These are phyloP conservation scores for Exophiala dermatitidis DNA, from an alignment of 2,329 filamentous ascomycete species.

Conservation along the genomic window DNA sequence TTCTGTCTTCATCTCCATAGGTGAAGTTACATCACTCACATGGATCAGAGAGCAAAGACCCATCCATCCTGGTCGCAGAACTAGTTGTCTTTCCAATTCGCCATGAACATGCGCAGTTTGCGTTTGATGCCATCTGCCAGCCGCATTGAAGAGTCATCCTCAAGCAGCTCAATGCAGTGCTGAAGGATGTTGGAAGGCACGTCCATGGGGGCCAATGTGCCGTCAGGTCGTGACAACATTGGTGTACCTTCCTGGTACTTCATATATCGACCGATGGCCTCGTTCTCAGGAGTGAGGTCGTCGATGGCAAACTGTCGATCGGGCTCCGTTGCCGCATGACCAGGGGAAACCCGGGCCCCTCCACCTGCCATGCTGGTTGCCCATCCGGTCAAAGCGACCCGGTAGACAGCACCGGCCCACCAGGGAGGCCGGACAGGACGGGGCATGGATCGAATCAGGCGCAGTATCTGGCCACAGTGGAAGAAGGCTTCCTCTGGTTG, in stretches of 20 bases:
- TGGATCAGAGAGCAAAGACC: not conserved
- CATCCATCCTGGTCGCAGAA: not conserved
- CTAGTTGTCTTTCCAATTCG: slow-evolving; percentile 29
- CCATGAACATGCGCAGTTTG: slow-evolving; percentile 43
- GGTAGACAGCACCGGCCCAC: slow-evolving; percentile 65
- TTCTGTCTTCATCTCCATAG: too few species aligned
- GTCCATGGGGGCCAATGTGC: slow-evolving; percentile 42
- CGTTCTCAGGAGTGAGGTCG: slow-evolving; percentile 45
- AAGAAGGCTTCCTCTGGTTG: slow-evolving; percentile 58
- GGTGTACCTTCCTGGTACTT: slow-evolving; percentile 49
- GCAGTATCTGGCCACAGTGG: slow-evolving; percentile 61
- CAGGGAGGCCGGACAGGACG: slow-evolving; percentile 56
- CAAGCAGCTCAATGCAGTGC: slow-evolving; percentile 48
- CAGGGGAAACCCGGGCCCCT: slow-evolving; percentile 31
- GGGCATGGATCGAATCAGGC: slow-evolving; percentile 55
- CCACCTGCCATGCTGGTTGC: slow-evolving; percentile 52
- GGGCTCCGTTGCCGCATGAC: slow-evolving; percentile 28
- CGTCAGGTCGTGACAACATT: slow-evolving; percentile 46
- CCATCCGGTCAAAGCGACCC: slow-evolving; percentile 58
- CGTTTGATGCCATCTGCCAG: slow-evolving; percentile 50
- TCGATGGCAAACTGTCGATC: slow-evolving; percentile 46
- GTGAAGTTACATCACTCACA: not conserved
- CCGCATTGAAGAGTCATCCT: slow-evolving; percentile 46
- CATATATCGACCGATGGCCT: slow-evolving; percentile 45
- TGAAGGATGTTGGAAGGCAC: slow-evolving; percentile 44